Evolutionary conservation across 2,329 filamentous ascomycete genomes (phyloP), one percentile per base, ranked within the genome.

Genomic region (Beauveria sp.): DNA sequence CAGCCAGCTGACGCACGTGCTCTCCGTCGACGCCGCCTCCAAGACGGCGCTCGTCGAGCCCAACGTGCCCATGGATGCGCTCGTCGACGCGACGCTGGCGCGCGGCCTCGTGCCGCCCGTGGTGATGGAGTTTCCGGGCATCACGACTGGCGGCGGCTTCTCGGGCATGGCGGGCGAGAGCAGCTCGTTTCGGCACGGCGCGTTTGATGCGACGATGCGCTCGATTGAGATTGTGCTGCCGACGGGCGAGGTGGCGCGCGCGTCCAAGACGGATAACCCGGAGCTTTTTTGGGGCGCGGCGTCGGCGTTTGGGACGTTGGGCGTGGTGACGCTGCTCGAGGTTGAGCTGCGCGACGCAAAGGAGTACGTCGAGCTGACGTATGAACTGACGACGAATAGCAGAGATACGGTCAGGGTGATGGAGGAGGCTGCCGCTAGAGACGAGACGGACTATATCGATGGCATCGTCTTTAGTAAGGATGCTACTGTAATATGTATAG

Each of bases 91-190:
- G 3, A 84, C 85, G 0, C 67, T 86, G n/a, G 72, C 75, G 22
- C 72, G 81, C 58, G 79, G 79, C 1, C 74, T 89, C 1, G 75
- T 89, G 2, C 86, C 87, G 0, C 82, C 84, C 0, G 85, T 90
- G 0, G 86, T 89, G 5, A 87, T 87, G 82, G 86, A 89, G 68
- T 88, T 89, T 62, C 86, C 85, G 2, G 86, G 85, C n/a, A 90
- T 89, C 69, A 90, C 87, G 1, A 84, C 82, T 6, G 87, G 86
- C 26, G 87, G 87, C 42, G 86, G 84, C 3, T 89, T 87, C 71
- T 82, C 84, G 50, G 86, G 86, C 1, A 87, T 84, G 0, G 83
- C 85, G 8, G 87, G 86, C 12, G 87, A 89, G 71, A 88, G 85
- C 72, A 87, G 83, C 67, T 86, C 83, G 10, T 89, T 87, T 71